Conservation (phyloP, 192 early-diverging fungal species). For the Linnemannia exigua region DNA sequence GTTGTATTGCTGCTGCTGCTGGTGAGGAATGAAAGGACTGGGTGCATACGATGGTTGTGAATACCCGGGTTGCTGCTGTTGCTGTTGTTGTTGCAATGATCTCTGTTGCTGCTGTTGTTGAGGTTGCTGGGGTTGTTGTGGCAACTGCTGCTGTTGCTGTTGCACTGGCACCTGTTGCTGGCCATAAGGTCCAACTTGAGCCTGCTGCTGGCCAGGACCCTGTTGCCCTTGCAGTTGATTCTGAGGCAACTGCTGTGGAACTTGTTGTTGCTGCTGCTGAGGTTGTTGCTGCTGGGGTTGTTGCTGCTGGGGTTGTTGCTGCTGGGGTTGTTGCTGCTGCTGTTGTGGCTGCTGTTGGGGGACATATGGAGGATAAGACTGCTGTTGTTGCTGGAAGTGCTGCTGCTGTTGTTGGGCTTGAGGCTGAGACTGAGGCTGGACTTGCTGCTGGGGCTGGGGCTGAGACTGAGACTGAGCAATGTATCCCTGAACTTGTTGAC, state of each 20-base stretch:
- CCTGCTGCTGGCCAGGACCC: slow-evolving; percentile 12
- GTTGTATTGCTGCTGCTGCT: slow-evolving; percentile 12
- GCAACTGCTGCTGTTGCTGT: not conserved
- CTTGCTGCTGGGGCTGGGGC: not conserved
- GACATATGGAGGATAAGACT: not conserved
- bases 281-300: slow-evolving; percentile 7
- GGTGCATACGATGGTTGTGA: slow-evolving; percentile 25
- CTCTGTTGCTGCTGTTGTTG: slow-evolving; percentile 17
- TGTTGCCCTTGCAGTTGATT: slow-evolving; percentile 13
- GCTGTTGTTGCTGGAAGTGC: not conserved
- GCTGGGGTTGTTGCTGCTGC: slow-evolving; percentile 12
- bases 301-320: slow-evolving; percentile 9
- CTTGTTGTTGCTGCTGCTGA: not conserved
- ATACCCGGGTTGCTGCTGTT: slow-evolving; percentile 25
- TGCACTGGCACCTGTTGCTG: not conserved
- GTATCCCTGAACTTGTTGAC: not conserved
- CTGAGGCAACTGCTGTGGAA: not conserved
- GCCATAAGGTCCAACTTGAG: not conserved
- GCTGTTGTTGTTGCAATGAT: slow-evolving; percentile 18
- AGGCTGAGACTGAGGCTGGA: not conserved
- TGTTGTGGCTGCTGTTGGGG: not conserved
- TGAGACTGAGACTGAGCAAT: not conserved
- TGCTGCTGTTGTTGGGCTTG: slow-evolving; percentile 15
- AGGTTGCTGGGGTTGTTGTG: not conserved
- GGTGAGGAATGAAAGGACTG: slow-evolving; percentile 6